These are phyloP conservation scores for Fulvia fulva DNA, from an alignment of 2,329 filamentous ascomycete species.

Conservation along the genomic window DNA sequence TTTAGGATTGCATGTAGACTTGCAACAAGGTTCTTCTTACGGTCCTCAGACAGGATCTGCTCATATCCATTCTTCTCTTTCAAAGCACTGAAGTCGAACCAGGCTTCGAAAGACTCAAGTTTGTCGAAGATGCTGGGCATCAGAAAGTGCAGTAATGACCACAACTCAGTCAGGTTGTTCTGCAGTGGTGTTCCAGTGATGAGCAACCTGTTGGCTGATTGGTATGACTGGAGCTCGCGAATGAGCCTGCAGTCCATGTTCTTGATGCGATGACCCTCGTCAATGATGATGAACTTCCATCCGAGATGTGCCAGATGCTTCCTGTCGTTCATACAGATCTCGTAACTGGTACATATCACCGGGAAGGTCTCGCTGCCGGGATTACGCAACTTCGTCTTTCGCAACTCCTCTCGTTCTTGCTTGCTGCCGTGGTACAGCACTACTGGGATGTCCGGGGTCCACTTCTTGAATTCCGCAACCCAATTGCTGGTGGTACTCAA, in stretches of 20 bases:
- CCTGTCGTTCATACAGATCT: constrained; percentile 89
- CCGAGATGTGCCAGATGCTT: constrained; percentile 76
- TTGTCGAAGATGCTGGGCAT: constrained; percentile 91
- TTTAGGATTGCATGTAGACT: constrained; percentile 93
- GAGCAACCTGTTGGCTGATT: constrained; percentile 82
- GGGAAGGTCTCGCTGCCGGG: constrained; percentile 73
- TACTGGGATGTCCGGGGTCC: constrained; percentile 84
- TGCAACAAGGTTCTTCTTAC: constrained; percentile 72
- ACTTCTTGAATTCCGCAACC: constrained; percentile 88
- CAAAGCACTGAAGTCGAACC: constrained; percentile 95
- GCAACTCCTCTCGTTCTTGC: constrained; percentile 70
- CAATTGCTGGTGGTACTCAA: constrained; percentile 92
- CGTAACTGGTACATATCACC: constrained; percentile 90
- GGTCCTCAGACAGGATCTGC: constrained; percentile 73
- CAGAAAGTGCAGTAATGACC: constrained; percentile 91
- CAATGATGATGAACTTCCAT: constrained; percentile 98
- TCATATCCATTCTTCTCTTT: constrained; percentile 77
- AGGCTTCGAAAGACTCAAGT: constrained; percentile 85
- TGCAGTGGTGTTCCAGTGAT: constrained; percentile 95
- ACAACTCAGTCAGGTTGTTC: constrained; percentile 91
- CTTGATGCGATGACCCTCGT: constrained; percentile 95
- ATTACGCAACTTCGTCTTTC: constrained; percentile 65
- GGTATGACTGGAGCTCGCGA: constrained; percentile 80
- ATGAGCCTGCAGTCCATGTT: constrained; percentile 93
- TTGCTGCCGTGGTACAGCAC: constrained; percentile 87